Evolutionary conservation across 2,329 filamentous ascomycete species (phyloP), one percentile per base, ranked within the genome.

Genomic region (Xylariaceae sp.): DNA sequence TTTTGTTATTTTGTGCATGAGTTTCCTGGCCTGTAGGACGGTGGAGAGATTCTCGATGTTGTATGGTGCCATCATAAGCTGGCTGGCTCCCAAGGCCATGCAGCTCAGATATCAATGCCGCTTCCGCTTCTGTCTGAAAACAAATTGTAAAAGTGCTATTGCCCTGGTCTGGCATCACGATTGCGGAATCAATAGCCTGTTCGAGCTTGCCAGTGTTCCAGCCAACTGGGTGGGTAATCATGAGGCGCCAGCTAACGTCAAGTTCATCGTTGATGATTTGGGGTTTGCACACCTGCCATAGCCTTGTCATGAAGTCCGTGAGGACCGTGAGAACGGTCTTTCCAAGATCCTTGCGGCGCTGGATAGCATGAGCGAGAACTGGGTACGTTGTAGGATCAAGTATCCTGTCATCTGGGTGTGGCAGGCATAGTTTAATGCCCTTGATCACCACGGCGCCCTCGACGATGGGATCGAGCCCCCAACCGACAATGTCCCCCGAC

Each of bases 231-330:
- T 43, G 40, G 13, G 40, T 43, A 21, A 43, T 30, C 10, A 43
- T 21, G 40, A 43, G 40, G 40, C 40, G 40, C 40, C 40, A 43
- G 27, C 24, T 43, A 16, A 43, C 24, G 27, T 10, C 24, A 21
- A 15, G 24, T 43, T 21, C 24, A 32, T 29, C 3, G 6, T 43
- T 13, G 13, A 9, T 6, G 23, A 43, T 43, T 43, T 43, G 40
- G 24, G 40, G 40, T 43, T 43, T 43, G 40, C 40, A 43, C 21
- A 30, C 40, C 40, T 43, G 24, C 40, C 40, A 43, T 18, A 43
- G 40, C 40, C 27, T 43, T 43, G 40, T 43, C 40, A 43, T 29
- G 23, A 29, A 43, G 13, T 43, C 40, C 21, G 40, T 43, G 10
- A 43, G 27, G 24, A 43, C 40, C 8, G 24, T 32, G 24, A 43